These are phyloP conservation scores for Gilbertella persicaria DNA, from an alignment of 371 early-diverging fungal genomes.

Conservation along the genomic window DNA sequence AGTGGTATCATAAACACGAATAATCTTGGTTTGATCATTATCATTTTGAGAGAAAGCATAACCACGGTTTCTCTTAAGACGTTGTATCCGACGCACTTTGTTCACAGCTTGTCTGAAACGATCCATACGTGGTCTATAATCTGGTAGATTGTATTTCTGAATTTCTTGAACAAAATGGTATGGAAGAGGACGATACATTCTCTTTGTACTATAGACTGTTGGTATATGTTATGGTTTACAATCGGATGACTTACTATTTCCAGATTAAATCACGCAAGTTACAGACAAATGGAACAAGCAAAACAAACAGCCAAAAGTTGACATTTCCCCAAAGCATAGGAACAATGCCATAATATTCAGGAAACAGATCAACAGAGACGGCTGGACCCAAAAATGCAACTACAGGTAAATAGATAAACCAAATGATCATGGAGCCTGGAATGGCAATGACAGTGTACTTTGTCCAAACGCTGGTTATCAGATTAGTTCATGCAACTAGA, in stretches of 20 bases:
- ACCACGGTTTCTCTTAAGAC: slow-evolving; percentile 90
- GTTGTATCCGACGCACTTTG: slow-evolving; percentile 93
- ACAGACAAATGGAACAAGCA: slow-evolving; percentile 81
- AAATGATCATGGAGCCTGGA: slow-evolving; percentile 82
- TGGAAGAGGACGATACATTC: slow-evolving; percentile 77
- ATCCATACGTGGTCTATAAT: slow-evolving; percentile 96
- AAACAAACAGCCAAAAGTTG: slow-evolving; percentile 85
- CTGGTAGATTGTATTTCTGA: slow-evolving; percentile 97
- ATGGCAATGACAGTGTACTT: slow-evolving; percentile 83
- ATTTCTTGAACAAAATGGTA: slow-evolving; percentile 98
- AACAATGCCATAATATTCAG: slow-evolving; percentile 83
- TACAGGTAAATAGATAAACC: slow-evolving; percentile 87
- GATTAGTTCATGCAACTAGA: background rate
- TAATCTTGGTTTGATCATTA: slow-evolving; percentile 90
- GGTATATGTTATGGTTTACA: background rate
- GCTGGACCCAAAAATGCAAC: slow-evolving; percentile 82
- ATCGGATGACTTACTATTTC: slow-evolving; percentile 78
- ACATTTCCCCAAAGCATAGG: slow-evolving; percentile 73
- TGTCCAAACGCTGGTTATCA: slow-evolving; percentile 71
- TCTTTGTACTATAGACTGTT: slow-evolving; percentile 64
- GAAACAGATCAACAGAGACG: slow-evolving; percentile 60
- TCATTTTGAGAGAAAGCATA: slow-evolving; percentile 98
- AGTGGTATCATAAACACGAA: slow-evolving; percentile 96
- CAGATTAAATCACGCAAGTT: slow-evolving; percentile 86
- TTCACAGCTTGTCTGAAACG: slow-evolving; percentile 96